Evolutionary conservation across 495 filamentous ascomycete genomes (phyloP).

Genomic region (Tuber magnatum): DNA sequence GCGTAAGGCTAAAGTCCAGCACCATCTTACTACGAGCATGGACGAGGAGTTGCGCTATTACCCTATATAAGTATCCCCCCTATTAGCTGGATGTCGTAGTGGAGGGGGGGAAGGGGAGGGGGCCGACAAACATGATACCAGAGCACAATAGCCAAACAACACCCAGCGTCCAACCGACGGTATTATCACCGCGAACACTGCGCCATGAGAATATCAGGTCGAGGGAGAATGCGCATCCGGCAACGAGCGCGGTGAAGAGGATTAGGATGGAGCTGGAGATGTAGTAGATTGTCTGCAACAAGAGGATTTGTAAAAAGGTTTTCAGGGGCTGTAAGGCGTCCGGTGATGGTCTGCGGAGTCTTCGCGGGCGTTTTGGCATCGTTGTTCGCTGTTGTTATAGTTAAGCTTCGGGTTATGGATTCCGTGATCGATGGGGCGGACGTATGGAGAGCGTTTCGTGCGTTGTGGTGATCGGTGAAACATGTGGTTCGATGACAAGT

Average conservation of each 20-base stretch:
- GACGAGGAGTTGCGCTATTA: constrained; percentile 69
- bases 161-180: constrained; percentile 83
- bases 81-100: neutral
- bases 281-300: constrained; percentile 85
- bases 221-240: constrained; percentile 62
- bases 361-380: constrained; percentile 39
- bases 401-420: neutral
- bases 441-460: neutral
- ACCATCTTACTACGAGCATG: constrained; percentile 84
- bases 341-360: constrained; percentile 28
- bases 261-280: constrained; percentile 63
- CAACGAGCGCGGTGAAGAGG: constrained; percentile 79
- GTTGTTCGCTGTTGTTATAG: constrained; percentile 1
- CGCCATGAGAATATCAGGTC: constrained; percentile 75
- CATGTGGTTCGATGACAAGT: neutral
- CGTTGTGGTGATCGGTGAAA: neutral
- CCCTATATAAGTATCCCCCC: constrained; percentile 45
- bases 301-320: constrained; percentile 59
- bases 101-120: neutral
- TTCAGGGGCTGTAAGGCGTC: constrained; percentile 37
- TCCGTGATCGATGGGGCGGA: constrained; percentile 7
- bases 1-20: constrained; percentile 84
- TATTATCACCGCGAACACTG: constrained; percentile 78
- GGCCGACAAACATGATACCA: constrained; percentile 59
- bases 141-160: constrained; percentile 79